phyloP scores from a whole-genome alignment of 2,329 filamentous ascomycete species.

The Sphaerulina populicola region DNA sequence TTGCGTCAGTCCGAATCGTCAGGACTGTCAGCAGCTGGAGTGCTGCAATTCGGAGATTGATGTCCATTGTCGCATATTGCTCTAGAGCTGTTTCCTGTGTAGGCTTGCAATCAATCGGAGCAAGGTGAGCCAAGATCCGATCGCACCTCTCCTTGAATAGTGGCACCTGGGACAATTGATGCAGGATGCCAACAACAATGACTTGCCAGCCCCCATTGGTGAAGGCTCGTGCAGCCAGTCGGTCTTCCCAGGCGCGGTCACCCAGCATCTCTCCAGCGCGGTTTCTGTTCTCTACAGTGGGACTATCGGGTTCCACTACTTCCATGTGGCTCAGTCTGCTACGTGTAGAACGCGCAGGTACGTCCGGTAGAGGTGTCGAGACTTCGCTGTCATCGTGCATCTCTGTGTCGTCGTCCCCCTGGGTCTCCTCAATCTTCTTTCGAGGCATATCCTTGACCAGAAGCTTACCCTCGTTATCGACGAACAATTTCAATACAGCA shows the following conservation, averaged over 20 bases:
- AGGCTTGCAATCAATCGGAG: conserved; percentile 66
- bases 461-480: conserved; percentile 70
- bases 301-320: conserved; percentile 49
- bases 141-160: conserved; percentile 65
- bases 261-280: conserved; percentile 67
- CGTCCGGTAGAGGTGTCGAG: conserved; percentile 58
- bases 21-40: conserved; percentile 81
- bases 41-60: conserved; percentile 72
- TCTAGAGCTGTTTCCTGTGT: conserved; percentile 63
- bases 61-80: conserved; percentile 67
- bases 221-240: conserved; percentile 75
- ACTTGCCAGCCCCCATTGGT: conserved; percentile 82
- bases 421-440: conserved; percentile 63
- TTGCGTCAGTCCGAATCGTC: conserved; percentile 73
- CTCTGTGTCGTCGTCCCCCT: conserved; percentile 64
- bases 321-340: conserved; percentile 68
- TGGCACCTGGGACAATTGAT: conserved; percentile 73
- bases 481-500: conserved; percentile 76
- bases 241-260: conserved; percentile 75
- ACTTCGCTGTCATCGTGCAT: conserved; percentile 50
- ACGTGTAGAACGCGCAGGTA: conserved; percentile 69
- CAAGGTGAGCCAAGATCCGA: conserved; percentile 69
- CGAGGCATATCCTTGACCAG: conserved; percentile 58
- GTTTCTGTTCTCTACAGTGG: conserved; percentile 39
- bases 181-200: conserved; percentile 75